phyloP scores from a whole-genome alignment of 2,329 filamentous ascomycete species.

The Talaromyces marneffei region DNA sequence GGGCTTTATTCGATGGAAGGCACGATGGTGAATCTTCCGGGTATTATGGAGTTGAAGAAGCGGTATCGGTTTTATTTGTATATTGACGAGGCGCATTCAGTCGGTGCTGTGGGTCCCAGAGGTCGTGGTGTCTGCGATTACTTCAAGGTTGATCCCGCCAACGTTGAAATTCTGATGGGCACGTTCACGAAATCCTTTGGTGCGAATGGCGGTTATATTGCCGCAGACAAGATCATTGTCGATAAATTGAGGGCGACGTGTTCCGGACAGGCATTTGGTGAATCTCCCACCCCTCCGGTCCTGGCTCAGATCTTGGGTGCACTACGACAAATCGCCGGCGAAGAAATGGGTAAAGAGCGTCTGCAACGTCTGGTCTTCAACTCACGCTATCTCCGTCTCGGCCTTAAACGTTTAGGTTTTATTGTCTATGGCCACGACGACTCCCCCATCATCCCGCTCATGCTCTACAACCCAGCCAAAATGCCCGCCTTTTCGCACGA shows the following conservation, averaged over 20 bases:
- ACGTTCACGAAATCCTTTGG: conserved; percentile 96
- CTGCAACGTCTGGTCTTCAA: conserved; percentile 93
- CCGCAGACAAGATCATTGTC: conserved; percentile 79
- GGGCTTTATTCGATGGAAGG: conserved; percentile 98
- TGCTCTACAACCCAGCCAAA: conserved; percentile 93
- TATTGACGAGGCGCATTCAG: conserved; percentile 89
- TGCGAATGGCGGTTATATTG: conserved; percentile 90
- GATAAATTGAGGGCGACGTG: conserved; percentile 81
- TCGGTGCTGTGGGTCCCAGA: conserved; percentile 81
- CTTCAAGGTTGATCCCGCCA: conserved; percentile 76
- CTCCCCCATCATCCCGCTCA: conserved; percentile 85
- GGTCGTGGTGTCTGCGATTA: conserved; percentile 94
- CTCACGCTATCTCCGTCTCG: conserved; percentile 86
- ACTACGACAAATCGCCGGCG: conserved; percentile 77
- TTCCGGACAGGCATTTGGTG: conserved; percentile 74
- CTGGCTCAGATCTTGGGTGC: conserved; percentile 82
- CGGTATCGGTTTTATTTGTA: conserved; percentile 95
- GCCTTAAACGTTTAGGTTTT: conserved; percentile 86
- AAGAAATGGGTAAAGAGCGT: conserved; percentile 70
- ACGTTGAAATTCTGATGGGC: conserved; percentile 93
- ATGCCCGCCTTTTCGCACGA: conserved; percentile 95
- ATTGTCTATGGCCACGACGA: conserved; percentile 95
- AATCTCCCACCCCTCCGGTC: conserved; percentile 77
- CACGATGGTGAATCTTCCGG: conserved; percentile 89
- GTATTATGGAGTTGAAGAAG: conserved; percentile 74